Evolutionary conservation across 2,329 filamentous ascomycete species (phyloP).

Genomic region (Botryotinia convoluta): DNA sequence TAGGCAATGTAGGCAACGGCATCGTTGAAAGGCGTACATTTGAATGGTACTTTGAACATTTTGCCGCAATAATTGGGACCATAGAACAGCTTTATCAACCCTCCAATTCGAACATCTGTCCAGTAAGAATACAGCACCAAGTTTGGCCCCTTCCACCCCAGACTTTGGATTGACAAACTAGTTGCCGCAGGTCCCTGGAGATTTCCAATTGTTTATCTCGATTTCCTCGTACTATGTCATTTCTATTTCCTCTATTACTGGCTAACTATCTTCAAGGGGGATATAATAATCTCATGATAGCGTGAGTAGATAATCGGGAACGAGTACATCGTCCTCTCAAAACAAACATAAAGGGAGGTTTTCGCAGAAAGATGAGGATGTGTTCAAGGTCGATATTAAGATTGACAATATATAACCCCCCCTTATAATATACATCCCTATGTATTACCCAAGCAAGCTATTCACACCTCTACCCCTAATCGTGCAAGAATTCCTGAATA

Average conservation of each 20-base stretch:
- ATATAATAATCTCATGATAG: not conserved
- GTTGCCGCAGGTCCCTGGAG: constrained; percentile 28
- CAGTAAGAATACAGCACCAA: not conserved
- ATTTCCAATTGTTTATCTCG: not conserved
- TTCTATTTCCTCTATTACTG: not conserved
- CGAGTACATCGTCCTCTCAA: not conserved
- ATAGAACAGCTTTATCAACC: not conserved
- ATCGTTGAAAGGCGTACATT: not conserved
- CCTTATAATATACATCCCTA: not conserved
- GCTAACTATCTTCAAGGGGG: not conserved
- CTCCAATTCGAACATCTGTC: not conserved
- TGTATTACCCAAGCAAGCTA: not conserved
- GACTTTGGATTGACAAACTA: constrained; percentile 26
- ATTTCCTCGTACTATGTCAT: not conserved
- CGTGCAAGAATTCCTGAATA: constrained; percentile 67
- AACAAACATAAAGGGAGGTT: not conserved
- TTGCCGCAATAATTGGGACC: not conserved
- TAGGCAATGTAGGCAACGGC: not conserved
- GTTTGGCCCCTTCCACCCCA: not conserved
- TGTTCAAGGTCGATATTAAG: constrained; percentile 3
- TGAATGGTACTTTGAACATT: not conserved
- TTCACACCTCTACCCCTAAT: constrained; percentile 39
- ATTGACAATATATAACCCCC: constrained; percentile 19
- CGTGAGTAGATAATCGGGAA: not conserved
- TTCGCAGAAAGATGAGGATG: not conserved